Conservation (phyloP, 306 rosid species). For the Vachellia collinsii region DNA sequence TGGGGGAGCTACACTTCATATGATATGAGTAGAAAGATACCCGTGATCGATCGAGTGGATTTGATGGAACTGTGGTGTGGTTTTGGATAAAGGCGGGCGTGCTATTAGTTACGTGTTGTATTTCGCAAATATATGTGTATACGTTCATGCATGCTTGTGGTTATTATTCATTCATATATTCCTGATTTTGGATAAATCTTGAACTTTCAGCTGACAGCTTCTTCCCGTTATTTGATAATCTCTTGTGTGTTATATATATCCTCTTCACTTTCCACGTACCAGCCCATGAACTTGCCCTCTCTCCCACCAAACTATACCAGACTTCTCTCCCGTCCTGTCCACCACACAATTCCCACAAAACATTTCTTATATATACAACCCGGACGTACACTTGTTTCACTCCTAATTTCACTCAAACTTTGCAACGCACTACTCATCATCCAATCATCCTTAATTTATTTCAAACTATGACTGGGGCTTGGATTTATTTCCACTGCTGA, state of each 20-base stretch:
- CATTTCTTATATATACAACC: neutral
- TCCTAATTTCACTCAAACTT: neutral
- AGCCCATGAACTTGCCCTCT: neutral
- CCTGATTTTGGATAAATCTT: neutral
- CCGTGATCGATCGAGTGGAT: neutral
- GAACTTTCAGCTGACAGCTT: neutral
- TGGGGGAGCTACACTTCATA: neutral
- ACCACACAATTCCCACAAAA: neutral
- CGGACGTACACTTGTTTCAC: neutral
- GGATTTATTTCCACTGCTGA: no score
- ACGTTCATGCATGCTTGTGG: neutral
- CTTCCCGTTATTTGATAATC: constrained; percentile 1
- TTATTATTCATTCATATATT: neutral
- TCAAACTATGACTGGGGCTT: no score
- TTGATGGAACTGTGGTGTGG: neutral
- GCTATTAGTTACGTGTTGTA: neutral
- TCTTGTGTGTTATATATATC: neutral
- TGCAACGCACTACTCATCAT: neutral
- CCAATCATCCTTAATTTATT: neutral
- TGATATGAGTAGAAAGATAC: neutral
- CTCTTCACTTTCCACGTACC: neutral
- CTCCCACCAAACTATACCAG: constrained; percentile 13
- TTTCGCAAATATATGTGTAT: neutral
- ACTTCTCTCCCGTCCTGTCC: neutral
- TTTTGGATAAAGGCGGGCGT: neutral